Evolutionary conservation across 495 filamentous ascomycete species (phyloP), one percentile per base, ranked within the genome.

Genomic region (Penicillium longicatenatum): DNA sequence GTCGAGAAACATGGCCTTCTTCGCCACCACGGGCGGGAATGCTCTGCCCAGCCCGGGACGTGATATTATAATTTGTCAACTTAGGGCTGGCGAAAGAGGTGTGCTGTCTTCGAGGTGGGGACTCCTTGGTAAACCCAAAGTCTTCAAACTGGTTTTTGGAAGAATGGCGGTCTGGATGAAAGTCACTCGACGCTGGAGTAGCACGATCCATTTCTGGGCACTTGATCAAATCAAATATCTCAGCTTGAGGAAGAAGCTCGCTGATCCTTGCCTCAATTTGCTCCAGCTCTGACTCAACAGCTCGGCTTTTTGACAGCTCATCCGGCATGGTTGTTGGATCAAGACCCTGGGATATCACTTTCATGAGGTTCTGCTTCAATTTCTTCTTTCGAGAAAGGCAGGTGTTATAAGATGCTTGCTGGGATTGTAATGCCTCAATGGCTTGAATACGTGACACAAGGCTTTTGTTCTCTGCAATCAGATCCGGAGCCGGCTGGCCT

Each of bases 1-100:
- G 77, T 48, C 73, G 66, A 14, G 78, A 76, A 42, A 83, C 77
- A 31, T 67, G 50, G 17, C 75, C 68, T 21, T 79, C 76, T 16
- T 64, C 59, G 21, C 58, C 54, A 52, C 55, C 45, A 0, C 52
- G 50, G 52, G 59, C 57, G 16, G 57, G 41, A 19, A 67, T 62
- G 41, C 20, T 48, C 67, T 48, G 42, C 42, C 42, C 45, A 26
- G 24, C 1, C 60, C 61, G 48, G 20, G 45, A 17, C 20, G 65
- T 12, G 59, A 2, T 29, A 17, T 22, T 59, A 49, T 47, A 41
- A 33, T 59, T 56, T 7, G 45, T 11, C 8, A 37, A 59, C n/a
- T 29, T 62, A 16, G 54, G 33, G 20, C 55, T 59, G 22, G 50
- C 35, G 19, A 41, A 44, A 12, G 58, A 55, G 10, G 58, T 43